phyloP scores from a whole-genome alignment of 139 green algal species.

The Chlorella sp. region DNA sequence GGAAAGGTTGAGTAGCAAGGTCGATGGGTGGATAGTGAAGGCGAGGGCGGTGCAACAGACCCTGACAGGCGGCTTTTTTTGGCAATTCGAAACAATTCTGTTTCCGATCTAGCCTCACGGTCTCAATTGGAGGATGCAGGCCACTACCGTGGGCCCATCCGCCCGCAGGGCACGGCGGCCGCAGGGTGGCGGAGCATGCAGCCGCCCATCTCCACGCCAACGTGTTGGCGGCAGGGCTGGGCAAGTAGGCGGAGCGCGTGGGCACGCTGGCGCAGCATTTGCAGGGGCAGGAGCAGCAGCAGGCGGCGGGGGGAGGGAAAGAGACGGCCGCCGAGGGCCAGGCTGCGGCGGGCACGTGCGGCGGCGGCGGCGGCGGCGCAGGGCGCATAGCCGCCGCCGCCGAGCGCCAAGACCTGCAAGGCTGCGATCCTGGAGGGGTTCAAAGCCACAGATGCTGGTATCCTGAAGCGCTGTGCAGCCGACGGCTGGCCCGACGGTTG shows the following conservation, averaged over 20 bases:
- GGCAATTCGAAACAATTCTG: no score
- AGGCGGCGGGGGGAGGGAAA: no score
- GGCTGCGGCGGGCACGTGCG: neutral
- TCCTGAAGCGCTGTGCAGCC: constrained; percentile 39
- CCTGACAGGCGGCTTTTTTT: no score
- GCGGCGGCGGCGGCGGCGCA: neutral
- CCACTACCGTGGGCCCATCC: no score
- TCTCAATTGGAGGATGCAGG: no score
- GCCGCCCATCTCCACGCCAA: constrained; percentile 30
- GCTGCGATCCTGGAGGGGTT: constrained; percentile 16
- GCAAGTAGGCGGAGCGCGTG: neutral
- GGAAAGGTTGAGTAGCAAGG: no score
- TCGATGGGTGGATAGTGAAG: no score
- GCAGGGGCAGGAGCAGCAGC: no score
- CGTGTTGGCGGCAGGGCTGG: constrained; percentile 43
- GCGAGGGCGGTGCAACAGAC: no score
- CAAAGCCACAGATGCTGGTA: constrained; percentile 35
- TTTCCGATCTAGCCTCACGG: no score
- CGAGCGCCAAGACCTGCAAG: constrained; percentile 19
- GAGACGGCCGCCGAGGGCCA: no score
- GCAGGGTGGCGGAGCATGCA: constrained; percentile 37
- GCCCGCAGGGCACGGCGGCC: constrained; percentile 59
- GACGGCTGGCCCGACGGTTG: constrained; percentile 61
- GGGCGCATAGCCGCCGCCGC: constrained; percentile 6
- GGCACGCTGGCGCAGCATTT: no score